Base-by-base conservation (phyloP, 2,329 filamentous ascomycete genomes). In the Cercospora sesami region DNA sequence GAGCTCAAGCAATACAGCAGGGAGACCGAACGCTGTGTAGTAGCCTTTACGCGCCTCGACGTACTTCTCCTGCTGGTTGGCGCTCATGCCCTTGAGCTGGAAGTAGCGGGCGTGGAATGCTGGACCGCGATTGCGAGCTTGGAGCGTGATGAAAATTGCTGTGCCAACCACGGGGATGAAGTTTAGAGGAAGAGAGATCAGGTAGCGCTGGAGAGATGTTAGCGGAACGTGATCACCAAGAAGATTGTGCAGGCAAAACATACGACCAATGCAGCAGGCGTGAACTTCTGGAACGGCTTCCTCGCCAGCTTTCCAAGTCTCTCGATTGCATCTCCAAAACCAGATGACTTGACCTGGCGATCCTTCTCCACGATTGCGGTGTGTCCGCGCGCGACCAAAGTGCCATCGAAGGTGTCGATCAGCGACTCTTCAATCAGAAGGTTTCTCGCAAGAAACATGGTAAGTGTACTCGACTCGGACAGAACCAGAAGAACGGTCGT, bases 101-200 rank as follows among this genome's bases (percentile, higher is more conserved):
- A 97, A 97, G 69, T 72, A 72, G 80, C 95, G 79, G 3, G 79
- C 77, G 75, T 87, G 85, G 42, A 83, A 82, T 0, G 81, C 81
- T 48, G 87, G 87, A 2, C 85, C 87, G 28, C 81, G 78, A 67
- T 82, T 83, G 74, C 79, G 79, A 18, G 81, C 82, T 79, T 97
- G 93, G 16, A 96, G 78, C 30, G 91, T 78, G 36, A 97, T 86
- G 79, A 96, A 98, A 4, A 93, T 82, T 7, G 89, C 82, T 0
- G 94, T 97, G 5, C 94, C 94, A 18, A 97, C 87, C 0, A 97
- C 86, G 0, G 94, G 94, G 63, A 98, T 93, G 77, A 97, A 93
- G 82, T 97, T 98, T 69, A 98, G 85, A 10, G 94, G 94, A 51
- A 97, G 84, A 78, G 96, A 95, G 81, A 97, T 87, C 71, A 96